A percentile compares a stretch with the other conserved stretches of the same genome.
These are phyloP conservation scores for Colletotrichum filicis DNA, from an alignment of 2,329 filamentous ascomycete genomes.

Conservation along the genomic window DNA sequence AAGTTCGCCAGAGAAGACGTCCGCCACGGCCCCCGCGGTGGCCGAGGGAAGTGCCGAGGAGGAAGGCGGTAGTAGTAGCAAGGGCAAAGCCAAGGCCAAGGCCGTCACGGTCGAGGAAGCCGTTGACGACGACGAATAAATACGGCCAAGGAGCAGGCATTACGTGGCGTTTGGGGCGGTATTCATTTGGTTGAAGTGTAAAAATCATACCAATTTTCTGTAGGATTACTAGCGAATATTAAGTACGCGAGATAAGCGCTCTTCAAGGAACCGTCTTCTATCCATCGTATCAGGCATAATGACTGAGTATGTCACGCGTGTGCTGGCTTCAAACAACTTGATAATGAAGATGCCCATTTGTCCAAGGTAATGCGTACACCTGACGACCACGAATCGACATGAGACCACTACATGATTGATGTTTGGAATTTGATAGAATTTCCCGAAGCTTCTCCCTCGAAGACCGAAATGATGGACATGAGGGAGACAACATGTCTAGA, in stretches of 20 bases:
- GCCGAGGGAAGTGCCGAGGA: constrained; percentile 22
- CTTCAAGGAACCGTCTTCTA: neutral
- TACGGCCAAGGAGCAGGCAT: constrained; percentile 14
- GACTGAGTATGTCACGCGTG: neutral
- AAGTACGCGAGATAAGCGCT: neutral
- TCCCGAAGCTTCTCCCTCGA: no score
- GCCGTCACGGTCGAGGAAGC: constrained; percentile 60
- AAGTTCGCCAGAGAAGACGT: constrained; percentile 11
- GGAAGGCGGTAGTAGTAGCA: constrained; percentile 36
- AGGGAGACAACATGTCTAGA: neutral
- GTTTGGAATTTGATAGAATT: no score
- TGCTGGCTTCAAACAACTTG: neutral
- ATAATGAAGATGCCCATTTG: neutral
- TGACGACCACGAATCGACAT: neutral
- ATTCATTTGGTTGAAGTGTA: constrained; percentile 21
- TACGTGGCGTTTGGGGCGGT: constrained; percentile 22
- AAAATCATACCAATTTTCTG: constrained; percentile 31
- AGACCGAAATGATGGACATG: no score
- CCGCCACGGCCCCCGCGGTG: constrained; percentile 3
- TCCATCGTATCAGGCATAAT: neutral
- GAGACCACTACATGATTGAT: no score
- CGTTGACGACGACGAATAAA: constrained; percentile 50
- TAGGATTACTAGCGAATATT: constrained; percentile 28
- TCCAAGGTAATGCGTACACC: neutral
- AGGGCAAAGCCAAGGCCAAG: constrained; percentile 58